phyloP scores from a whole-genome alignment of 1,139 yeast species.

The Pichia sp. region DNA sequence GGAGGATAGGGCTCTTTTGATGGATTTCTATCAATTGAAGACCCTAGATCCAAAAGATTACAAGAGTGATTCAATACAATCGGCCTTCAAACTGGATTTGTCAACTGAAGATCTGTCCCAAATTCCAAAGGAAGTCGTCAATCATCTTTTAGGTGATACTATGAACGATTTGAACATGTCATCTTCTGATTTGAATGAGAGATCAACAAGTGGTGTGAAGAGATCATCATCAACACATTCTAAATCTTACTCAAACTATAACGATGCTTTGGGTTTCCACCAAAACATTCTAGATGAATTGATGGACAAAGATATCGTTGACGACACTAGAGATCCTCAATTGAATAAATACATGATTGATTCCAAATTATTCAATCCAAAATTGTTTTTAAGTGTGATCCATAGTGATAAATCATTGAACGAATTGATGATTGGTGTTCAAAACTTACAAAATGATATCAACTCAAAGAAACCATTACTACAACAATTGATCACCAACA shows the following conservation, averaged over 20 bases:
- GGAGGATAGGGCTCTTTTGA: conserved; percentile 31
- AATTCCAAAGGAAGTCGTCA: conserved; percentile 36
- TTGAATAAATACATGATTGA: conserved; percentile 61
- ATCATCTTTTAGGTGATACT: conserved; percentile 34
- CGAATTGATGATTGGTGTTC: conserved; percentile 56
- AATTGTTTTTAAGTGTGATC: conserved; percentile 63
- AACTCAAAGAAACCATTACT: conserved; percentile 65
- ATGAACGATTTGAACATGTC: conserved; percentile 22
- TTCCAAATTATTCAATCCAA: conserved; percentile 71
- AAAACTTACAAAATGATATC: conserved; percentile 58
- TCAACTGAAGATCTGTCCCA: conserved; percentile 30
- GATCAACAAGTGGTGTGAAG: conserved; percentile 12
- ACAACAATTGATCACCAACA: conserved; percentile 65
- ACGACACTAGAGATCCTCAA: conserved; percentile 40
- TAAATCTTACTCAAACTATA: conserved; percentile 10
- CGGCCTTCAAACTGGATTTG: conserved; percentile 27
- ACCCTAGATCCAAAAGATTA: conserved; percentile 41
- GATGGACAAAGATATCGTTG: conserved; percentile 38
- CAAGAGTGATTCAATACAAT: conserved; percentile 32
- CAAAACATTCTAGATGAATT: conserved; percentile 47
- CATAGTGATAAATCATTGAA: conserved; percentile 71
- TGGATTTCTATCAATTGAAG: conserved; percentile 41
- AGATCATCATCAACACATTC: conserved; percentile 17
- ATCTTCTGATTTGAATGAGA: conserved; percentile 12
- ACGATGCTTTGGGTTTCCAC: conserved; percentile 57